Evolutionary conservation across 441 rosid species (phyloP).

Genomic region (Breynia disticha): DNA sequence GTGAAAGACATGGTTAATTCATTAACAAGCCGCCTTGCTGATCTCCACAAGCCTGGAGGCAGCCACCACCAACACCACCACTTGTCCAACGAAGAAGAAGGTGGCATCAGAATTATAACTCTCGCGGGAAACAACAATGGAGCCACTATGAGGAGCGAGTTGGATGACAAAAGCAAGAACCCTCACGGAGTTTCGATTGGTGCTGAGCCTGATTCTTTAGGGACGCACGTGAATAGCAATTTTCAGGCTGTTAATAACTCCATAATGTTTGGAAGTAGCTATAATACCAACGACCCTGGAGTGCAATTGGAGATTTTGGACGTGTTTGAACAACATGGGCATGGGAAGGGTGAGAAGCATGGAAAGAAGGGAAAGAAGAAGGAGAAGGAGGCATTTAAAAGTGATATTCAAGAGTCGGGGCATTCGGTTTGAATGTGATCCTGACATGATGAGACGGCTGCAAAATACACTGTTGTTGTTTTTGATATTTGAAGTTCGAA

Average conservation of each 20-base stretch:
- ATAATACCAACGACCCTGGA: conserved; percentile 76
- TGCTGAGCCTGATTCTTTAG: conserved; percentile 30
- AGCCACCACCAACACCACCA: conserved; percentile 14
- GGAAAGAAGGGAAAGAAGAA: conserved; percentile 42
- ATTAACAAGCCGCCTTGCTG: conserved; percentile 32
- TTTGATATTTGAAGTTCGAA: no score
- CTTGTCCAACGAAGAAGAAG: conserved; percentile 27
- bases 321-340: conserved; percentile 21
- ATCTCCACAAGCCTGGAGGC: conserved; percentile 35
- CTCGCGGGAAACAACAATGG: conserved; percentile 78
- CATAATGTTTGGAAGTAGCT: conserved; percentile 54
- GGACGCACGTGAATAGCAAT: conserved; percentile 70
- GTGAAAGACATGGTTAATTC: conserved; percentile 58
- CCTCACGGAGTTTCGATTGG: conserved; percentile 13
- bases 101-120: conserved; percentile 48
- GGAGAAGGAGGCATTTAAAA: conserved; percentile 24
- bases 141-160: conserved; percentile 56
- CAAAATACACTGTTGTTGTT: no score
- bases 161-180: conserved; percentile 28
- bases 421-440: conserved; percentile 18
- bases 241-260: conserved; percentile 89
- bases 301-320: conserved; percentile 77
- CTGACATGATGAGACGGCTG: no score
- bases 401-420: conserved; percentile 20
- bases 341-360: conserved; percentile 21